Percentiles rank a stretch among this genome's conserved stretches.
Evolutionary conservation across 2,329 filamentous ascomycete species (phyloP).

Genomic region (Calonectria montana): DNA sequence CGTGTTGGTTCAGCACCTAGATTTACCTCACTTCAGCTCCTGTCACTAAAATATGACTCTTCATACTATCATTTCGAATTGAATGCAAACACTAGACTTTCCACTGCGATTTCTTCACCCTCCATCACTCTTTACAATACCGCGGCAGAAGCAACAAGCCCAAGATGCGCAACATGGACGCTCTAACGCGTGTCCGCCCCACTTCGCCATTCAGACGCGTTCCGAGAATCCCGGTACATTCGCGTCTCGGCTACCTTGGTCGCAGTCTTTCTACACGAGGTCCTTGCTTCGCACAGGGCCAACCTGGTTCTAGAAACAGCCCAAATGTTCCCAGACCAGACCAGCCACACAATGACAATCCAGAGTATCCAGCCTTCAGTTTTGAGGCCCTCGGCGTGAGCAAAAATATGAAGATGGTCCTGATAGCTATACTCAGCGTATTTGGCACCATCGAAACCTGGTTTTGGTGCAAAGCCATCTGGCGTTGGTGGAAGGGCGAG

Average conservation of each 20-base stretch:
- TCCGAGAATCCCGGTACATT: neutral
- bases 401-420: constrained; percentile 40
- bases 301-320: neutral
- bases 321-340: neutral
- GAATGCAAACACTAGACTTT: neutral
- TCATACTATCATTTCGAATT: neutral
- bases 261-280: neutral
- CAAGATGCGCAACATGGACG: neutral
- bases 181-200: neutral
- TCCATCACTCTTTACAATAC: neutral
- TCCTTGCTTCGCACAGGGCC: neutral
- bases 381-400: constrained; percentile 43
- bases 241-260: neutral
- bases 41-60: neutral
- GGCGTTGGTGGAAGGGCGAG: constrained; percentile 41
- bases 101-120: too few relatives aligned
- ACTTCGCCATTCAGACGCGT: neutral
- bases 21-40: neutral
- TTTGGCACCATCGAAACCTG: constrained; percentile 49
- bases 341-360: constrained; percentile 15
- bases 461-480: constrained; percentile 46
- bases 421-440: constrained; percentile 42
- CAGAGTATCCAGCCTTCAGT: constrained; percentile 38
- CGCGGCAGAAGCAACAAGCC: neutral
- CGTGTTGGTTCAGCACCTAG: neutral